Evolutionary conservation across 345 rosid species (phyloP).

Genomic region (Citrus unshiu): DNA sequence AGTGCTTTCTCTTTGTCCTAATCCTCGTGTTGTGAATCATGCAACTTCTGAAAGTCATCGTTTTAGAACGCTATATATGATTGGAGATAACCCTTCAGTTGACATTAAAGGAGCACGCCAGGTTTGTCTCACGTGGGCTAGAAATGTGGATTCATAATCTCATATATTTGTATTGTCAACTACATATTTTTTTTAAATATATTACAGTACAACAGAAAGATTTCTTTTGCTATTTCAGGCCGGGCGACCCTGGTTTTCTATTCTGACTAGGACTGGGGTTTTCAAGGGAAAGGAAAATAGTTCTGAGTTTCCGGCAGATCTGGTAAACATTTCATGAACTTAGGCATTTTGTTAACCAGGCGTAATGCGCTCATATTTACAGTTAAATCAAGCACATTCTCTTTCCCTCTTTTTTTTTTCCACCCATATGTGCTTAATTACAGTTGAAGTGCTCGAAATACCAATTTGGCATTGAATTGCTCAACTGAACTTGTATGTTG

Average conservation of each 20-base stretch:
- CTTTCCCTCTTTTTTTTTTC: too few species aligned
- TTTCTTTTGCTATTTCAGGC: conserved; percentile 41
- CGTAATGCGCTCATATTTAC: background rate
- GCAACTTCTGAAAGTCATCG: conserved; percentile 26
- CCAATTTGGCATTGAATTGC: background rate
- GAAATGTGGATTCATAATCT: background rate
- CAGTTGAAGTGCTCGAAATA: background rate
- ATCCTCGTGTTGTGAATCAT: background rate
- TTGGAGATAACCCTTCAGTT: conserved; percentile 82
- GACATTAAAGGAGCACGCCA: conserved; percentile 67
- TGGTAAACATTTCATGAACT: conserved; percentile 35
- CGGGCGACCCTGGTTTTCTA: conserved; percentile 84
- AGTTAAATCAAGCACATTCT: background rate
- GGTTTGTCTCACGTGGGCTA: conserved; percentile 35
- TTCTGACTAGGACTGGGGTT: conserved; percentile 82
- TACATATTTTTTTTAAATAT: background rate
- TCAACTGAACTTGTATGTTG: background rate
- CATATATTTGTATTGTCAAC: background rate
- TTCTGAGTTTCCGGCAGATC: conserved; percentile 56
- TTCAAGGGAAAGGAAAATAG: conserved; percentile 71
- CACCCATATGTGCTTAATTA: background rate
- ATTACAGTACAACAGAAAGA: background rate
- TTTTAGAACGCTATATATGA: conserved; percentile 66
- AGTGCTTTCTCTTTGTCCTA: conserved; percentile 24
- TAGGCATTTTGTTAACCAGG: too few species aligned